Percentiles rank a stretch among this genome's conserved stretches.
phyloP scores from a whole-genome alignment of 2,329 filamentous ascomycete species.

The Periconia sp. region DNA sequence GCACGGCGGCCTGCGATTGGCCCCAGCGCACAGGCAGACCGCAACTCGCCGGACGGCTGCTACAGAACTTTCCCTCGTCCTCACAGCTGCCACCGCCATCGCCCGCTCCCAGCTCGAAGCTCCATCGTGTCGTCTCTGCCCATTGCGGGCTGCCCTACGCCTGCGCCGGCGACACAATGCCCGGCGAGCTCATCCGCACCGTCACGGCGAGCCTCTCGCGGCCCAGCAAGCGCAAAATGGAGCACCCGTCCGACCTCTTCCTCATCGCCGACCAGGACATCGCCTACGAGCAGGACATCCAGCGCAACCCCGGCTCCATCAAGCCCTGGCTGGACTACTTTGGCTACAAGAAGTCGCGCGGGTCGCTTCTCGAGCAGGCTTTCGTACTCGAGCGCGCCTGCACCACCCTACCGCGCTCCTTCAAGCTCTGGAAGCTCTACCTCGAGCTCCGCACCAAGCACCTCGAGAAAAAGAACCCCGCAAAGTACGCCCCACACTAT shows the following conservation, averaged over 20 bases:
- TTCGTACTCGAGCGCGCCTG: slow-evolving; percentile 90
- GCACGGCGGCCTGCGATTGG: slow-evolving; percentile 14
- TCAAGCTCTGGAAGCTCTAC: slow-evolving; percentile 99
- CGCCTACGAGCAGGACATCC: slow-evolving; percentile 94
- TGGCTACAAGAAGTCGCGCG: slow-evolving; percentile 87
- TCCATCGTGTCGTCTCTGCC: slow-evolving; percentile 30
- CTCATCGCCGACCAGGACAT: slow-evolving; percentile 82
- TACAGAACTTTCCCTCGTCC: slow-evolving; percentile 10
- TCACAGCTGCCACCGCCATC: slow-evolving; percentile 34
- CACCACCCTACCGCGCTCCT: slow-evolving; percentile 86
- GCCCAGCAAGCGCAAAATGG: slow-evolving; percentile 43
- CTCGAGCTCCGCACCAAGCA: slow-evolving; percentile 84
- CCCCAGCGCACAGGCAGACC: slow-evolving; percentile 9
- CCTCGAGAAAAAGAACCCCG: slow-evolving; percentile 81
- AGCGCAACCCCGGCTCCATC: slow-evolving; percentile 82
- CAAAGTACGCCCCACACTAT: slow-evolving; percentile 79
- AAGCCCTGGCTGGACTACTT: slow-evolving; percentile 97
- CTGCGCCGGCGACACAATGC: slow-evolving; percentile 47
- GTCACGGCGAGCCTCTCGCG: slow-evolving; percentile 42
- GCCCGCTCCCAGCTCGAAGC: slow-evolving; percentile 11
- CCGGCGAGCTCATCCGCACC: slow-evolving; percentile 50
- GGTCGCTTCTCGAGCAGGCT: slow-evolving; percentile 83
- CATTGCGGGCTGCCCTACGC: slow-evolving; percentile 38
- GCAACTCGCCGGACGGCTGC: slow-evolving; percentile 11
- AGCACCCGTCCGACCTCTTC: slow-evolving; percentile 44